phyloP scores from a whole-genome alignment of 2,329 filamentous ascomycete species.

The Fusarium protoensiforme region DNA sequence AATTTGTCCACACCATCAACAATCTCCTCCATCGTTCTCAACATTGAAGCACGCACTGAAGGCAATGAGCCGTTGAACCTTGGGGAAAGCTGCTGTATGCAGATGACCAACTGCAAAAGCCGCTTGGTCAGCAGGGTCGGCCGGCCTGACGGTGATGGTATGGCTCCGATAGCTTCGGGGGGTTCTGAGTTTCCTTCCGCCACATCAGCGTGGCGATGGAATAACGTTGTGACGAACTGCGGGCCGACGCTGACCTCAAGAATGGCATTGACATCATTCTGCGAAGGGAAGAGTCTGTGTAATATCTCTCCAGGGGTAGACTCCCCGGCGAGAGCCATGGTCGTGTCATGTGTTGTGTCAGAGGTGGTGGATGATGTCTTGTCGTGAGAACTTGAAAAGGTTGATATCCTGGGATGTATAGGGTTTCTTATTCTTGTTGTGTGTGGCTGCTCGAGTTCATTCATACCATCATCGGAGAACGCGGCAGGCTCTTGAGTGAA shows the following conservation, averaged over 20 bases:
- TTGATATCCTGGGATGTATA: too few relatives aligned
- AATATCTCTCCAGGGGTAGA: not conserved
- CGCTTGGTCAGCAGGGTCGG: not conserved
- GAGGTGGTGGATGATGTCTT: not conserved
- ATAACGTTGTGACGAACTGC: not conserved
- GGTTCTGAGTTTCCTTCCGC: not conserved
- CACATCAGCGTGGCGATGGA: not conserved
- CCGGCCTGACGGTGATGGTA: not conserved
- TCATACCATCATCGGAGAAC: not conserved
- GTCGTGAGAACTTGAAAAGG: not conserved
- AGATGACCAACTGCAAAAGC: not conserved
- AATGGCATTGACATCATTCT: not conserved
- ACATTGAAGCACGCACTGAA: not conserved
- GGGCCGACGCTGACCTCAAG: not conserved
- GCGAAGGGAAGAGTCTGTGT: not conserved
- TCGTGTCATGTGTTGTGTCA: not conserved
- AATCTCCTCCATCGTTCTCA: not conserved
- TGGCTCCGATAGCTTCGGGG: not conserved
- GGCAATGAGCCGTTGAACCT: not conserved
- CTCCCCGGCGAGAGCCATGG: not conserved
- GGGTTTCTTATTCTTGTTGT: too few relatives aligned
- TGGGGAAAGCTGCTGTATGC: not conserved
- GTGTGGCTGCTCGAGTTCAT: too few relatives aligned
- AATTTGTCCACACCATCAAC: not conserved
- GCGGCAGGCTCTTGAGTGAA: not conserved